Conservation (phyloP, 306 rosid genomes). For the Gillenia trifoliata region DNA sequence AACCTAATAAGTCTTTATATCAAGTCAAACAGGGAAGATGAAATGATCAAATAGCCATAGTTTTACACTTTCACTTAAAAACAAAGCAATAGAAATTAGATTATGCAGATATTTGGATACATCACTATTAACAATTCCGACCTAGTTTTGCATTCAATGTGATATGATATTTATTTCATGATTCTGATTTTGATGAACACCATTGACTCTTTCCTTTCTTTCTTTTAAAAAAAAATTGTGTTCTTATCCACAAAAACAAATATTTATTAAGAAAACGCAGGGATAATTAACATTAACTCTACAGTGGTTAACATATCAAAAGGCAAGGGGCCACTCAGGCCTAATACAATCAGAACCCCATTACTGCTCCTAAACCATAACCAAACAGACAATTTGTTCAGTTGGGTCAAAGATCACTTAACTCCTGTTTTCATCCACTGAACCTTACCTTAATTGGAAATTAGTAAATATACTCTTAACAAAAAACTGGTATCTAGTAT, state of each 20-base stretch:
- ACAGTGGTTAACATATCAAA: not conserved
- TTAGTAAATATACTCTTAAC: not conserved
- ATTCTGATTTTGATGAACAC: not conserved
- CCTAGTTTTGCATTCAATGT: not conserved
- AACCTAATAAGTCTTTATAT: not conserved
- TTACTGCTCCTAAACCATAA: not conserved
- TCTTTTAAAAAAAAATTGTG: not conserved
- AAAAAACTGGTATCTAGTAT: not conserved
- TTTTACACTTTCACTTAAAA: not conserved
- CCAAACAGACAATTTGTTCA: not conserved
- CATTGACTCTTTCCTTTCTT: not conserved
- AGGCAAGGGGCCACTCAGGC: constrained; percentile 2
- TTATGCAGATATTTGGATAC: not conserved
- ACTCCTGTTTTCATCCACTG: not conserved
- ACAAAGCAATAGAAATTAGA: not conserved
- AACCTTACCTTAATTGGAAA: too few species aligned
- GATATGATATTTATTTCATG: not conserved
- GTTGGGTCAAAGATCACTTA: not conserved
- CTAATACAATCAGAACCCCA: not conserved
- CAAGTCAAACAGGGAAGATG: not conserved
- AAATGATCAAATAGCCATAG: not conserved
- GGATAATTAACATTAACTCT: constrained; percentile 1
- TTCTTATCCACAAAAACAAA: not conserved
- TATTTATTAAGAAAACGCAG: not conserved
- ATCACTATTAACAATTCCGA: not conserved